A percentile compares a stretch with the other conserved stretches of the same genome.
Conservation (phyloP, 1,284 basidiomycete genomes). For the Lentinus polychrous region DNA sequence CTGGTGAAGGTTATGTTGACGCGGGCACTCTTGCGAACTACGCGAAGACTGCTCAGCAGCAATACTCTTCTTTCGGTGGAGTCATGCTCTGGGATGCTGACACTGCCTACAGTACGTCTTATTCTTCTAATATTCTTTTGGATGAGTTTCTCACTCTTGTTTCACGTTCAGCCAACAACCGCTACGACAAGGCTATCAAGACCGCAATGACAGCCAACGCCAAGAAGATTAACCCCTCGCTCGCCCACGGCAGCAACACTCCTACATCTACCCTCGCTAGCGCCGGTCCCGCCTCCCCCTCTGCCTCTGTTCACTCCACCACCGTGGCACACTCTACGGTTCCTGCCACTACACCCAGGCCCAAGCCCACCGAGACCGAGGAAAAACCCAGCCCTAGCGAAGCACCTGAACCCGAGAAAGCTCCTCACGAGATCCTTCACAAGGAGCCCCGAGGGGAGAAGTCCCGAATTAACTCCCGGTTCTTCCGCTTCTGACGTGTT, state of each 20-base stretch:
- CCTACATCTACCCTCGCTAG: constrained; percentile 1
- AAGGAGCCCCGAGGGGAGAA: constrained; percentile 4
- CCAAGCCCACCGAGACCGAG: neutral
- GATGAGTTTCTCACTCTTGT: neutral
- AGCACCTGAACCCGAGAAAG: constrained; percentile 3
- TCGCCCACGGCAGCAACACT: constrained; percentile 5
- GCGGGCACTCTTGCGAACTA: constrained; percentile 37
- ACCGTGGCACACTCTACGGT: neutral
- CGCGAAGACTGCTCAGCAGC: constrained; percentile 32
- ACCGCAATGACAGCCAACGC: constrained; percentile 17
- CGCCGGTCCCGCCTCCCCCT: constrained; percentile 2
- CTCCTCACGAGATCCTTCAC: constrained; percentile 9
- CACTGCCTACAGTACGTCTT: constrained; percentile 20
- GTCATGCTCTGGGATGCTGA: constrained; percentile 44
- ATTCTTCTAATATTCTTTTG: neutral
- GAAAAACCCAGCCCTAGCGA: neutral
- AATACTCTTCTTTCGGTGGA: constrained; percentile 58
- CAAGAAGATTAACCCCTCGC: constrained; percentile 9
- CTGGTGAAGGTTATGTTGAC: constrained; percentile 43
- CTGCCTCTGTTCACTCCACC: neutral
- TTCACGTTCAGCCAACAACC: constrained; percentile 21
- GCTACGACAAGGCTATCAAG: constrained; percentile 25
- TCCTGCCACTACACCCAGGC: neutral
- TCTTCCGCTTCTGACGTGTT: constrained; percentile 15
- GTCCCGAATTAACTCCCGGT: constrained; percentile 14